These are phyloP conservation scores for Dendryphion nanum DNA, from an alignment of 2,329 filamentous ascomycete species.

Conservation along the genomic window DNA sequence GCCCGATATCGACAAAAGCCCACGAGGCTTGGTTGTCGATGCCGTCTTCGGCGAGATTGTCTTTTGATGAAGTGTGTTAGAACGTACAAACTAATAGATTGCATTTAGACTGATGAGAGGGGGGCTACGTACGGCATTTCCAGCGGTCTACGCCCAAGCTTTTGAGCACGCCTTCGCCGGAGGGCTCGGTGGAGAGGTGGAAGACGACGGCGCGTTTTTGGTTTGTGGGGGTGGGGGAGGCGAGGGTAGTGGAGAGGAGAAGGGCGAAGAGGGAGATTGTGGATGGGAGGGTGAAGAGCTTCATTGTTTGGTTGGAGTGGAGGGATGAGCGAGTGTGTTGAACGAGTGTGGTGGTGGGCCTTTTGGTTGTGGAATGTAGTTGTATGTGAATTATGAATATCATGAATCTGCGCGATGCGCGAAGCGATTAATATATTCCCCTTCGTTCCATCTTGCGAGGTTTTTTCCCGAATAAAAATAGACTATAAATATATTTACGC, in stretches of 20 bases:
- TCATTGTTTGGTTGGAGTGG: too few relatives aligned
- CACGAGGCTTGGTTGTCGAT: constrained; percentile 19
- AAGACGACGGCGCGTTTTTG: constrained; percentile 12
- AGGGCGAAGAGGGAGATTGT: too few relatives aligned
- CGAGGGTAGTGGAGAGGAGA: too few relatives aligned
- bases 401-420: too few relatives aligned
- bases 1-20: constrained; percentile 18
- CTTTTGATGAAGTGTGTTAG: constrained; percentile 1
- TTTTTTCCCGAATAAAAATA: too few relatives aligned
- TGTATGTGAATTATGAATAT: too few relatives aligned
- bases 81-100: not conserved
- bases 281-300: too few relatives aligned
- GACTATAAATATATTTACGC: too few relatives aligned
- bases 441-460: too few relatives aligned
- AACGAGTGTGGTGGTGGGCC: not conserved
- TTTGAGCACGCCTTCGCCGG: constrained; percentile 11
- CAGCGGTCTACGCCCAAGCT: constrained; percentile 19
- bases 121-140: constrained; percentile 10
- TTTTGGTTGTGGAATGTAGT: not conserved
- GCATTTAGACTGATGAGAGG: too few relatives aligned
- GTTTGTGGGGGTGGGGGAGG: not conserved
- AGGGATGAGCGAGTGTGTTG: too few relatives aligned
- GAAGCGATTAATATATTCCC: too few relatives aligned
- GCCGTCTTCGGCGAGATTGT: constrained; percentile 11
- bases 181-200: constrained; percentile 12